These are phyloP conservation scores for Amylocarpus encephaloides DNA, from an alignment of 2,329 filamentous ascomycete species.

Conservation along the genomic window DNA sequence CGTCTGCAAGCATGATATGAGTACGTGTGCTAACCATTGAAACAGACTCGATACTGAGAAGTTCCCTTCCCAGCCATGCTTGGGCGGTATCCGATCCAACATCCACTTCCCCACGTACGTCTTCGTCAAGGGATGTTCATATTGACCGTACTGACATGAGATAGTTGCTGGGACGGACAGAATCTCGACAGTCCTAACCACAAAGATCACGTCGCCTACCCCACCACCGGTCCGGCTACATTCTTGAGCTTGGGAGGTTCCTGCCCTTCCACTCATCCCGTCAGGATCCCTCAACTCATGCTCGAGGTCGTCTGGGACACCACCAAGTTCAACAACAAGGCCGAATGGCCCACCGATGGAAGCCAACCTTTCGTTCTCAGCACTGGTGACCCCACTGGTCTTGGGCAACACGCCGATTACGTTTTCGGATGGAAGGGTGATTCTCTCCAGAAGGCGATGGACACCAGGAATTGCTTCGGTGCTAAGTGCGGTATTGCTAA, in stretches of 20 bases:
- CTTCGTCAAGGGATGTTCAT: no score
- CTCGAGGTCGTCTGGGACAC: conserved; percentile 45
- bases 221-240: conserved; percentile 12
- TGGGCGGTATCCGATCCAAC: conserved; percentile 30
- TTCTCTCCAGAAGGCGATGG: neutral
- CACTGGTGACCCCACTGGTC: conserved; percentile 33
- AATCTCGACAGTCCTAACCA: conserved; percentile 23
- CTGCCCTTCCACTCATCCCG: conserved; percentile 17
- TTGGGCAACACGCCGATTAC: neutral
- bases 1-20: conserved; percentile 35
- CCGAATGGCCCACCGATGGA: conserved; percentile 39
- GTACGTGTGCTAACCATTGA: conserved; percentile 36
- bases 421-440: conserved; percentile 1
- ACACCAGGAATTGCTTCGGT: neutral
- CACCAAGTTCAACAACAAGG: conserved; percentile 36
- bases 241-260: conserved; percentile 3
- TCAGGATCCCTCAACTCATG: conserved; percentile 17
- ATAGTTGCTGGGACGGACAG: conserved; percentile 20
- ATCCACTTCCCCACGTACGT: conserved; percentile 27
- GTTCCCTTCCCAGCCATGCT: conserved; percentile 32
- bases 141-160: neutral
- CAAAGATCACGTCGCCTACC: conserved; percentile 18
- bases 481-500: neutral
- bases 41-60: conserved; percentile 36
- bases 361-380: conserved; percentile 39